Conservation (phyloP, 345 rosid species). For the Triadica sebifera region DNA sequence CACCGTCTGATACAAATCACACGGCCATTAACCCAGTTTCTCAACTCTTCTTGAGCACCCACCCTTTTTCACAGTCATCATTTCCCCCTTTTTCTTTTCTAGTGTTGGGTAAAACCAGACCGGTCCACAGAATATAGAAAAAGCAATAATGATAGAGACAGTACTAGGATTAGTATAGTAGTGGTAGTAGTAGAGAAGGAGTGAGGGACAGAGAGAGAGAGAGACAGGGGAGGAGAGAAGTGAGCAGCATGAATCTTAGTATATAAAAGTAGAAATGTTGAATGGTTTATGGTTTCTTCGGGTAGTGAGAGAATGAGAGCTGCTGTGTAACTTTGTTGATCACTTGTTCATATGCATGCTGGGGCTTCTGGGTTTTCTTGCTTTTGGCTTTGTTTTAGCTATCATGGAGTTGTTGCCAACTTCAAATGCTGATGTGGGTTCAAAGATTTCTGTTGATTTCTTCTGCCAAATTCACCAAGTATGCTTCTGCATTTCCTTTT, state of each 20-base stretch:
- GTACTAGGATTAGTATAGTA: conserved; percentile 12
- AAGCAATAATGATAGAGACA: conserved; percentile 40
- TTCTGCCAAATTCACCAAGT: conserved; percentile 39
- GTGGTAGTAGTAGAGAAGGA: conserved; percentile 20
- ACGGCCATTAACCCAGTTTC: conserved; percentile 36
- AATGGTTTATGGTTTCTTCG: conserved; percentile 46
- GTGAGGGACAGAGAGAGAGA: conserved; percentile 10
- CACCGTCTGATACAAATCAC: conserved; percentile 63
- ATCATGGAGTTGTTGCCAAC: conserved; percentile 41
- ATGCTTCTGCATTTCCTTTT: conserved; percentile 31
- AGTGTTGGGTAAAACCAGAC: conserved; percentile 19
- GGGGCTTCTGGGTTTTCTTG: conserved; percentile 25
- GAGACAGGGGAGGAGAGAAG: conserved; percentile 10
- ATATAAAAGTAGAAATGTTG: conserved; percentile 35
- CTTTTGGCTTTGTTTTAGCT: conserved; percentile 17
- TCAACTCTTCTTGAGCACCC: conserved; percentile 34
- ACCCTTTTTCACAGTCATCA: conserved; percentile 11
- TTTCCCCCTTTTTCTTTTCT: conserved; percentile 3
- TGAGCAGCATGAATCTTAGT: conserved; percentile 16
- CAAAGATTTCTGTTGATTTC: conserved; percentile 34
- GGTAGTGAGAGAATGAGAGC: conserved; percentile 31
- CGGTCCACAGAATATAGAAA: conserved; percentile 31
- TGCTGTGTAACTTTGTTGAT: conserved; percentile 15
- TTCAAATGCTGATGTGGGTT: conserved; percentile 48
- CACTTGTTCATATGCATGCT: conserved; percentile 20